phyloP scores from a whole-genome alignment of 495 filamentous ascomycete species.

The Trichoderma virens region DNA sequence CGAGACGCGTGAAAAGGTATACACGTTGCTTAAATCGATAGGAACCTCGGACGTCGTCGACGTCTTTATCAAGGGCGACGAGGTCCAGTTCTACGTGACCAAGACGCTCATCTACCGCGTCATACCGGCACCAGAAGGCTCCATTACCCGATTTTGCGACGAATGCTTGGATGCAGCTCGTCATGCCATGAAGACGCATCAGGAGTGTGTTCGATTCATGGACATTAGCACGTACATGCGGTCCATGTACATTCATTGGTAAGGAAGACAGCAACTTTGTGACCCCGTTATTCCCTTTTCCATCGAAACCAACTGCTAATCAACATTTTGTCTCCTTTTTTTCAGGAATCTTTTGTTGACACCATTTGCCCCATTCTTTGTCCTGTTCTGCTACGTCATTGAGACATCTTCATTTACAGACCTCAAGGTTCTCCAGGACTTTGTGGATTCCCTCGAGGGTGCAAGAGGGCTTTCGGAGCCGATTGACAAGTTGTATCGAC shows the following conservation, averaged over 20 bases:
- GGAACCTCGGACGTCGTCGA: slow-evolving; percentile 26
- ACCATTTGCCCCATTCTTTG: slow-evolving; percentile 62
- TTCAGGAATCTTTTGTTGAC: slow-evolving; percentile 59
- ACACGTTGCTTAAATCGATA: slow-evolving; percentile 16
- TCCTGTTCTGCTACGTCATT: slow-evolving; percentile 63
- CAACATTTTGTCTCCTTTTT: too few species aligned
- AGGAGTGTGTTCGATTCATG: slow-evolving; percentile 44
- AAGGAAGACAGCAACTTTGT: too few species aligned
- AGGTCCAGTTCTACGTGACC: slow-evolving; percentile 45
- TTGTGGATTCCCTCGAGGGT: slow-evolving; percentile 48
- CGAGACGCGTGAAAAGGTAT: slow-evolving; percentile 12
- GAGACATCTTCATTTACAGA: slow-evolving; percentile 42
- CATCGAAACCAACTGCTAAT: too few species aligned
- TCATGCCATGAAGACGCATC: slow-evolving; percentile 44
- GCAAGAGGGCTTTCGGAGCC: slow-evolving; percentile 46
- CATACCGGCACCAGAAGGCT: slow-evolving; percentile 39
- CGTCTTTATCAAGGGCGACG: slow-evolving; percentile 46
- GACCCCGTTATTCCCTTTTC: too few species aligned
- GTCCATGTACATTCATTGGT: slow-evolving; percentile 59
- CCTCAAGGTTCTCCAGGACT: slow-evolving; percentile 44
- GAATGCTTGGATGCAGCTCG: slow-evolving; percentile 57
- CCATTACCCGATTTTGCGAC: slow-evolving; percentile 41
- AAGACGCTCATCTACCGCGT: slow-evolving; percentile 57
- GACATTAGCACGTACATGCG: slow-evolving; percentile 36
- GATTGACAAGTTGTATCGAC: slow-evolving; percentile 49